Evolutionary conservation across 2,329 filamentous ascomycete genomes (phyloP), one percentile per base, ranked within the genome.

Genomic region (Septoria petroselini): DNA sequence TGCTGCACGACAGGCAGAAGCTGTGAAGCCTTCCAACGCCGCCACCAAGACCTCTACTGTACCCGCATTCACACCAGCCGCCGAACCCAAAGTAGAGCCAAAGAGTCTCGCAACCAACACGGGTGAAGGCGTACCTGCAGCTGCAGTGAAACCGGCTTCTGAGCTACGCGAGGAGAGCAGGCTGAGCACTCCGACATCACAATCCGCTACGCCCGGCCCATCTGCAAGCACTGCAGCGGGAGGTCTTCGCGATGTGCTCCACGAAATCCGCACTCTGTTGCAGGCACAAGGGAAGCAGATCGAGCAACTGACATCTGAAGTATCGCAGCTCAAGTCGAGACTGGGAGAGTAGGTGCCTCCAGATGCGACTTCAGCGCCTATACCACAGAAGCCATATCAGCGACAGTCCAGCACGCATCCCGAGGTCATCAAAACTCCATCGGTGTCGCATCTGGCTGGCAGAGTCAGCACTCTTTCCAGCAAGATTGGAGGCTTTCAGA

Each of bases 231-330:
- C 74, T 11, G 73, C 75, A 1, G 72, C 76, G 2, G 77, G 76
- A 33, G 72, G 73, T 6, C 75, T 88, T 9, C 82, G 85, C 62
- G 74, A 81, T 23, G 82, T 84, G 4, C 78, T 95, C 35, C 75
- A 80, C 30, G 80, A 91, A 62, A 93, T 95, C 71, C 91, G 88
- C 71, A 74, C 79, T 48, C 73, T 93, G 60, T 76, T 96, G 27
- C 82, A 88, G 67, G 78, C 80, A 57, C 90, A 95, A 71, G 88
- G 81, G 48, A 82, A 81, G 73, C 82, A 89, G 58, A 87, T 95
- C 65, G 81, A 76, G 54, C 76, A 80, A n/a, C 86, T 95, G 71
- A 86, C 80, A 41, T 79, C 86, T 23, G 88, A 94, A 69, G 84
- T 95, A 11, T 88, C 93, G 65, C 78, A 80, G 12, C 76, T 96